Conservation (phyloP, 371 early-diverging fungal genomes). For the Umbelopsis sp. region DNA sequence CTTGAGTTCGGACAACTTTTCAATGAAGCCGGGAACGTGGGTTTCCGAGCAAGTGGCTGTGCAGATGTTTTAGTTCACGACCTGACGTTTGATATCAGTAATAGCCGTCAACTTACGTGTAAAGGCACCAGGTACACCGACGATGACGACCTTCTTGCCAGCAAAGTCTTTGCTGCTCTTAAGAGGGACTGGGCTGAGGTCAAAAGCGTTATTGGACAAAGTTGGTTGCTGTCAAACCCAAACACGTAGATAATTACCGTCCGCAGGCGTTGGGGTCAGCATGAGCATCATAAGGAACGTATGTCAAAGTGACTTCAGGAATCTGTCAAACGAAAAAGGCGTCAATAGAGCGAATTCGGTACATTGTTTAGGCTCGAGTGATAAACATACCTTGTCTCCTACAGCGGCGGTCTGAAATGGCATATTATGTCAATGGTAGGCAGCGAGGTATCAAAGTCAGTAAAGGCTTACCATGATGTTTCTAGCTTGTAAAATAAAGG, state of each 20-base stretch:
- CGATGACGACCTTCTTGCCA: conserved; percentile 78
- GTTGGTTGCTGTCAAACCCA: background rate
- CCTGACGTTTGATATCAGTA: background rate
- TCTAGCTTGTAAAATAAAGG: background rate
- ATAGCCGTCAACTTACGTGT: background rate
- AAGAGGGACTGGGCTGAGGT: conserved; percentile 34
- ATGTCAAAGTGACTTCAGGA: conserved; percentile 45
- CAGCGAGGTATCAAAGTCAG: too few species aligned
- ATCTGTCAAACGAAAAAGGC: conserved; percentile 25
- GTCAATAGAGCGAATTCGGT: background rate
- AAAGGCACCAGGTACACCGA: conserved; percentile 75
- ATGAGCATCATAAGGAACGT: conserved; percentile 46
- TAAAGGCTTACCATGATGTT: background rate
- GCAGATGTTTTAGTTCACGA: conserved; percentile 53
- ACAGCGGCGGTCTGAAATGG: background rate
- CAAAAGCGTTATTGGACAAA: background rate
- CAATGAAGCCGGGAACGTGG: conserved; percentile 72
- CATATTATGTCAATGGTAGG: background rate
- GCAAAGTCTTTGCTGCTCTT: conserved; percentile 64
- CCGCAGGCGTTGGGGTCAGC: conserved; percentile 42
- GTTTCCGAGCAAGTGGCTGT: conserved; percentile 81
- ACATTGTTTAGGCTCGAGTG: background rate
- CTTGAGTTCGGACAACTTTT: conserved; percentile 57
- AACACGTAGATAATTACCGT: conserved; percentile 23
- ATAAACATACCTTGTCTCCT: background rate